Conservation (phyloP, 2,329 filamentous ascomycete genomes). For the Cladosporium oxysporum region DNA sequence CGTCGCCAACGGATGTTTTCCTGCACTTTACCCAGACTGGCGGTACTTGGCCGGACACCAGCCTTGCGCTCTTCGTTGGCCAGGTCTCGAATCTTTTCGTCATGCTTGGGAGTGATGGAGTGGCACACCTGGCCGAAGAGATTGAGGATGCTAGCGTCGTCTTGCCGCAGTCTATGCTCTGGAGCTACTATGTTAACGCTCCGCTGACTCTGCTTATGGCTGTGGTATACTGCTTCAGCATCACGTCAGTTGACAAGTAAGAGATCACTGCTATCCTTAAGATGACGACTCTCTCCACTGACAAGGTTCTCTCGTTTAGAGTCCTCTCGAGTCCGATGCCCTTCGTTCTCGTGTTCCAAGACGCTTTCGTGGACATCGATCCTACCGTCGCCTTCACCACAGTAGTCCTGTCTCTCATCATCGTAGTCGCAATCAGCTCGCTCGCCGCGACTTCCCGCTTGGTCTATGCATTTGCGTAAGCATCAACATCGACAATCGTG, state of each 20-base stretch:
- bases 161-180: constrained; percentile 35
- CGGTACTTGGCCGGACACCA: constrained; percentile 41
- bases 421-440: constrained; percentile 10
- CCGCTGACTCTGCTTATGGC: constrained; percentile 26
- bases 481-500: no score
- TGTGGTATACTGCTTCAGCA: constrained; percentile 28
- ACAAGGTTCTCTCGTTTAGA: neutral
- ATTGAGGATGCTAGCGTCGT: constrained; percentile 30
- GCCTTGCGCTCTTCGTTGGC: constrained; percentile 35
- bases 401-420: constrained; percentile 29
- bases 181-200: constrained; percentile 31
- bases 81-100: constrained; percentile 32
- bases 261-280: neutral
- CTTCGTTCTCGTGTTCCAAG: constrained; percentile 32
- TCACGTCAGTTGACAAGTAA: constrained; percentile 20
- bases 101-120: constrained; percentile 30
- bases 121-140: constrained; percentile 39
- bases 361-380: constrained; percentile 26
- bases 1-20: constrained; percentile 15
- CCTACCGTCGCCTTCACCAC: constrained; percentile 27
- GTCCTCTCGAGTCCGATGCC: constrained; percentile 24
- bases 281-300: neutral
- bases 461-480: constrained; percentile 39
- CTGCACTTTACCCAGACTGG: neutral
- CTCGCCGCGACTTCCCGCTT: constrained; percentile 8